A percentile compares a stretch with the other conserved stretches of the same genome.
Evolutionary conservation across 306 rosid genomes (phyloP).

Genomic region (Quercus agrifolia): DNA sequence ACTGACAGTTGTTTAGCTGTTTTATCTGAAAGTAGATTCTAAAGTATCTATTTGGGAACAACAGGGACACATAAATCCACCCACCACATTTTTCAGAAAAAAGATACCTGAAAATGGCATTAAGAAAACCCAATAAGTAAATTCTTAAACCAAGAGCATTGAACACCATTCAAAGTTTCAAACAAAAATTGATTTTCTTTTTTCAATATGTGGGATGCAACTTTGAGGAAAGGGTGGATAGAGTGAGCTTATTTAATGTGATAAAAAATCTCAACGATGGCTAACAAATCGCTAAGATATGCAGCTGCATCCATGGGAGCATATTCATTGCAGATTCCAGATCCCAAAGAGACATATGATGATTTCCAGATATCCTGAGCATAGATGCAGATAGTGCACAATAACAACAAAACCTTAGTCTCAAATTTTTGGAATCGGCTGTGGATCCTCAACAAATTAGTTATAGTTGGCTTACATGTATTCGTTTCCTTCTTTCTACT

Average conservation of each 20-base stretch:
- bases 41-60: no score
- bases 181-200: not conserved
- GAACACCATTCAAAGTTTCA: no score
- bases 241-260: not conserved
- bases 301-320: not conserved
- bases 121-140: no score
- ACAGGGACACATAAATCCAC: not conserved
- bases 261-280: not conserved
- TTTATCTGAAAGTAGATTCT: not conserved
- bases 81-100: not conserved
- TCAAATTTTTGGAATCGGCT: no score
- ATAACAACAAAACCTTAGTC: no score
- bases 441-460: no score
- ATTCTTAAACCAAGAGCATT: no score
- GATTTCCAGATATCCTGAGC: not conserved
- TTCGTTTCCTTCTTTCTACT: no score
- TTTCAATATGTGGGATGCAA: not conserved
- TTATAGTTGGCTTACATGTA: no score
- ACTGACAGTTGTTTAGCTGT: not conserved
- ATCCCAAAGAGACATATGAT: not conserved
- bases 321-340: not conserved
- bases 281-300: not conserved
- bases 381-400: not conserved
- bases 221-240: not conserved
- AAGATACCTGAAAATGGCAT: no score